Evolutionary conservation across 495 filamentous ascomycete genomes (phyloP).

Genomic region (Xylaria sp.): DNA sequence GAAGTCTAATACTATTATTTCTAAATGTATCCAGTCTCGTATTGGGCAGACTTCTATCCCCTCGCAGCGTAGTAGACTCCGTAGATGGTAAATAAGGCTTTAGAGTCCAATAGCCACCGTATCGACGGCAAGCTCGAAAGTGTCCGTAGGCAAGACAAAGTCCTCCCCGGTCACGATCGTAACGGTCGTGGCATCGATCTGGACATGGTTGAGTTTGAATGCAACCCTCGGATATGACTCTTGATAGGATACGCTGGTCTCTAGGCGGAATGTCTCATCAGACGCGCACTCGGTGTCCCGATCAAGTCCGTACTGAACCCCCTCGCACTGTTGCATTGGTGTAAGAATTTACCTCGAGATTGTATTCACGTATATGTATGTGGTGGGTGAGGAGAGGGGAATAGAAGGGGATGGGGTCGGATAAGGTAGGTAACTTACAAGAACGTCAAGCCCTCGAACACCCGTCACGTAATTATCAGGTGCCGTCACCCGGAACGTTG

Average conservation of each 20-base stretch:
- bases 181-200: conserved; percentile 6
- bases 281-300: conserved; percentile 18
- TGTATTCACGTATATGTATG: background rate
- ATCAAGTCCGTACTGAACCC: conserved; percentile 16
- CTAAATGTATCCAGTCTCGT: background rate
- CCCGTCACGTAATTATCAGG: conserved; percentile 23
- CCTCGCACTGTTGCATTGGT: conserved; percentile 11
- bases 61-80: background rate
- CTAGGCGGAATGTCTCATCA: conserved; percentile 19
- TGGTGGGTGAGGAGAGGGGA: background rate
- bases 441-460: conserved; percentile 22
- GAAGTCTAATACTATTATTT: background rate
- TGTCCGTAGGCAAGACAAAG: conserved; percentile 17
- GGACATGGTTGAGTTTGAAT: conserved; percentile 25
- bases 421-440: conserved; percentile 15
- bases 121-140: conserved; percentile 14
- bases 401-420: background rate
- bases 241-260: conserved; percentile 21
- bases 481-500: conserved; percentile 24
- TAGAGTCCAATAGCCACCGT: conserved; percentile 23
- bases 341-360: conserved; percentile 9
- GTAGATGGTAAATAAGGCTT: background rate
- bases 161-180: conserved; percentile 20
- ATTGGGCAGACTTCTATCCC: background rate
- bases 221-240: conserved; percentile 15